These are phyloP conservation scores for Escallonia herrerae DNA, from an alignment of 129 eudicot genomes.

Conservation along the genomic window DNA sequence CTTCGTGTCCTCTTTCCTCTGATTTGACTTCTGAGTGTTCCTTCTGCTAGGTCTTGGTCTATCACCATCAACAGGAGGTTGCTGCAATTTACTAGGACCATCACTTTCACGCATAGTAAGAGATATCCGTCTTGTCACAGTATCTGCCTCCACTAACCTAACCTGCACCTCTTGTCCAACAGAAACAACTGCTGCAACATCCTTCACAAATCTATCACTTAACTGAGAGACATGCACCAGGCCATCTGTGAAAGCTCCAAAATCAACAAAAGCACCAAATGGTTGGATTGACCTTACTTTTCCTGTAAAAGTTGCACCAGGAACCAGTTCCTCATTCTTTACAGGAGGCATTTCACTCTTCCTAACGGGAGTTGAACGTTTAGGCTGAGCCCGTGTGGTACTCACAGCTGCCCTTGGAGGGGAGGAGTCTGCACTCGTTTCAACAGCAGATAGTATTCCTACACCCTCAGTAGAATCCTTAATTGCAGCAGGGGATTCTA, in stretches of 20 bases:
- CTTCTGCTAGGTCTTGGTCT: conserved; percentile 41
- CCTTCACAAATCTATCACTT: conserved; percentile 75
- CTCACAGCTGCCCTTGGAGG: conserved; percentile 15
- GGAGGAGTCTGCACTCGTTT: conserved; percentile 24
- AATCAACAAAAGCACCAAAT: conserved; percentile 93
- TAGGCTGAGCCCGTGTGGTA: conserved; percentile 21
- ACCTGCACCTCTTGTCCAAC: conserved; percentile 89
- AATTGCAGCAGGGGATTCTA: conserved; percentile 35
- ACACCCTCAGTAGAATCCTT: conserved; percentile 33
- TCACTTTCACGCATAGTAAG: conserved; percentile 76
- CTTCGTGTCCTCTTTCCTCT: conserved; percentile 33
- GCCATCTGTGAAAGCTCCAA: conserved; percentile 93
- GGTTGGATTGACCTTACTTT: conserved; percentile 87
- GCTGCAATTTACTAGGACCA: conserved; percentile 25
- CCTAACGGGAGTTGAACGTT: conserved; percentile 58
- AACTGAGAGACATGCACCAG: conserved; percentile 79
- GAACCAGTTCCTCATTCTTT: conserved; percentile 68
- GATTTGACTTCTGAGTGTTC: conserved; percentile 26
- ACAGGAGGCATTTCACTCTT: conserved; percentile 94
- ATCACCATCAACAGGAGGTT: conserved; percentile 26
- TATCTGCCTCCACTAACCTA: conserved; percentile 60
- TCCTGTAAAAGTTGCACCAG: conserved; percentile 86
- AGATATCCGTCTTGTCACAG: conserved; percentile 70
- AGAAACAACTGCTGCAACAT: conserved; percentile 57
- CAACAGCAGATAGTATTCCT: conserved; percentile 23